Evolutionary conservation across 2,329 filamentous ascomycete species (phyloP).

Genomic region (Hypoxylon sp.): DNA sequence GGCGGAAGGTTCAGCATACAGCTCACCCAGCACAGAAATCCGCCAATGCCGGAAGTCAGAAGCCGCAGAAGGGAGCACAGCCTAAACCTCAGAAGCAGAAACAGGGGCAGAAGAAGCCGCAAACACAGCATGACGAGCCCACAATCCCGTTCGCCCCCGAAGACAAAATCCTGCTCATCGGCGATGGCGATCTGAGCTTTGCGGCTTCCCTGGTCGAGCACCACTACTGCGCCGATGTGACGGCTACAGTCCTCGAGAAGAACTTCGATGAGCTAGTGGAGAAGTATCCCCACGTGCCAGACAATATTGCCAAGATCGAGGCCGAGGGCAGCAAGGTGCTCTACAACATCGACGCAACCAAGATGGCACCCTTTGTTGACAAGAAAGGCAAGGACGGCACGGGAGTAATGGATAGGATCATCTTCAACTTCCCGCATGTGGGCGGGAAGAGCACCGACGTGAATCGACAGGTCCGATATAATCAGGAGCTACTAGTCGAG

Average conservation of each 20-base stretch:
- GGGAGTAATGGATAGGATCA: conserved; percentile 76
- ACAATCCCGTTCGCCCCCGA: conserved; percentile 76
- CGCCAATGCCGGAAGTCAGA: conserved; percentile 14
- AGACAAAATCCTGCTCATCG: conserved; percentile 80
- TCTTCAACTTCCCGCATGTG: conserved; percentile 98
- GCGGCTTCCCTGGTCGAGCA: conserved; percentile 74
- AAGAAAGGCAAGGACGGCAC: conserved; percentile 53
- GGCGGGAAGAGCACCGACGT: conserved; percentile 93
- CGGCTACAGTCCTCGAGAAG: conserved; percentile 77
- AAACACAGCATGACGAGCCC: conserved; percentile 57
- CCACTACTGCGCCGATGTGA: conserved; percentile 75
- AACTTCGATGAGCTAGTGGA: conserved; percentile 67
- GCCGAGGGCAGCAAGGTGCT: conserved; percentile 62
- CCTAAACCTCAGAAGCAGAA: conserved; percentile 31
- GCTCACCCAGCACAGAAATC: conserved; percentile 40
- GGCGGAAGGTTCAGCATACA: conserved; percentile 51
- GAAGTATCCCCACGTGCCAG: conserved; percentile 81
- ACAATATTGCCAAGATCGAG: conserved; percentile 69
- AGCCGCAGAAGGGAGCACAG: conserved; percentile 24
- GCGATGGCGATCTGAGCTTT: conserved; percentile 87
- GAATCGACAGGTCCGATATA: conserved; percentile 92
- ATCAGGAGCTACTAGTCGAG: conserved; percentile 81
- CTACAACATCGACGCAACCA: conserved; percentile 77
- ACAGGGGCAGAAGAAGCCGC: conserved; percentile 36
- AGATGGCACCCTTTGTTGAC: conserved; percentile 65